Conservation (phyloP, 176 grass and related monocot genomes). For the Musa beccarii region DNA sequence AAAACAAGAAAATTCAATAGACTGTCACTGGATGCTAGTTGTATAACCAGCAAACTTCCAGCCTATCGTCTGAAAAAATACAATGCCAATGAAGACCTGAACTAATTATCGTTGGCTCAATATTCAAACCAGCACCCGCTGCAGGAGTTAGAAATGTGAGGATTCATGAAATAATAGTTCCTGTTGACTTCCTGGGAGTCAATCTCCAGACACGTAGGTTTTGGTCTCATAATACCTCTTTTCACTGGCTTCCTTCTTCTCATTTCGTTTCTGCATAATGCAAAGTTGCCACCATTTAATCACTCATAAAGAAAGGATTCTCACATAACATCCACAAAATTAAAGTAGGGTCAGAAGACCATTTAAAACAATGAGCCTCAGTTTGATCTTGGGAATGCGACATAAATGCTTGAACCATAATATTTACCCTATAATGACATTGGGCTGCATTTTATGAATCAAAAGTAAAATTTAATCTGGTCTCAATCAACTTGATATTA, state of each 20-base stretch:
- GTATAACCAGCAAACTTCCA: background rate
- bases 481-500: too few relatives aligned
- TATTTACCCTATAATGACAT: too few relatives aligned
- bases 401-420: too few relatives aligned
- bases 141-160: conserved; percentile 23
- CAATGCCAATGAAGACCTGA: conserved; percentile 13
- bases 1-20: background rate
- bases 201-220: conserved; percentile 67
- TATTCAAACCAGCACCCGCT: conserved; percentile 17
- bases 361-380: too few relatives aligned
- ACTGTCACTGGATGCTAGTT: background rate
- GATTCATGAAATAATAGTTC: conserved; percentile 16
- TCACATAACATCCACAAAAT: too few relatives aligned
- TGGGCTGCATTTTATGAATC: too few relatives aligned
- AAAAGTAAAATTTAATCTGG: too few relatives aligned
- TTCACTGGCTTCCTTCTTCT: conserved; percentile 99
- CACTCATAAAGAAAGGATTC: background rate
- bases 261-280: conserved; percentile 72
- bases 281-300: background rate
- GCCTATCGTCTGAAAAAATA: conserved; percentile 16
- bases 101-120: conserved; percentile 6
- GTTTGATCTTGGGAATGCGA: too few relatives aligned
- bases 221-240: conserved; percentile 88
- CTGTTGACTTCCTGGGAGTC: conserved; percentile 7
- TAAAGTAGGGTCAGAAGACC: too few relatives aligned